phyloP scores from a whole-genome alignment of 345 rosid genomes.

The Populus euphratica region DNA sequence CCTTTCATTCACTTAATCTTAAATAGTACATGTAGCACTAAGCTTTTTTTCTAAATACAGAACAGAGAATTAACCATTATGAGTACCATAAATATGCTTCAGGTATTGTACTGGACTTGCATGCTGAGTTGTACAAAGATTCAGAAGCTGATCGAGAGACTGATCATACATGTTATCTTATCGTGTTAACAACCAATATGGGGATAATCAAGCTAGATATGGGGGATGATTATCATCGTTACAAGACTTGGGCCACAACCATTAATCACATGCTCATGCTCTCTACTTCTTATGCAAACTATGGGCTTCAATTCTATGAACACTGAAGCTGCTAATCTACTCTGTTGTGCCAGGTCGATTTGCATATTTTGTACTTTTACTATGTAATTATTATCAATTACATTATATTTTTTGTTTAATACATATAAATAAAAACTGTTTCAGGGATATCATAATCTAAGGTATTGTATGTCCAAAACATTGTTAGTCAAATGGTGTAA shows the following conservation, averaged over 20 bases:
- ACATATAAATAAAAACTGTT: constrained; percentile 1
- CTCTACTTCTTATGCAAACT: constrained; percentile 51
- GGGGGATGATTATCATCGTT: constrained; percentile 64
- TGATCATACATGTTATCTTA: constrained; percentile 43
- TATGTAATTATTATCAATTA: constrained; percentile 18
- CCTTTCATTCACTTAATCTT: neutral
- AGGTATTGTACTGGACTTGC: constrained; percentile 69
- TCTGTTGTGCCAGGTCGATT: neutral
- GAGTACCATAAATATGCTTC: constrained; percentile 6
- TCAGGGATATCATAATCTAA: neutral
- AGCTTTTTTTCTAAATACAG: neutral
- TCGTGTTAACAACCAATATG: constrained; percentile 53
- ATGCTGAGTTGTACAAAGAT: constrained; percentile 35
- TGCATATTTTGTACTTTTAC: constrained; percentile 12
- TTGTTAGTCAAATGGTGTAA: no score
- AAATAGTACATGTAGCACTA: no score
- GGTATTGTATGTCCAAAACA: no score
- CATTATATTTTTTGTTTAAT: constrained; percentile 2
- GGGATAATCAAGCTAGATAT: constrained; percentile 79
- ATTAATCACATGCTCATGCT: constrained; percentile 65
- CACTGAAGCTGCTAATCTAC: constrained; percentile 19
- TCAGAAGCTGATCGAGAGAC: constrained; percentile 1
- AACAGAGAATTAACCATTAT: neutral
- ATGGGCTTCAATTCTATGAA: constrained; percentile 45
- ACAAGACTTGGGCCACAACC: constrained; percentile 69